Base-by-base conservation (phyloP, 225 moss, liverwort and hornwort genomes). In the Pleurozium schreberi region DNA sequence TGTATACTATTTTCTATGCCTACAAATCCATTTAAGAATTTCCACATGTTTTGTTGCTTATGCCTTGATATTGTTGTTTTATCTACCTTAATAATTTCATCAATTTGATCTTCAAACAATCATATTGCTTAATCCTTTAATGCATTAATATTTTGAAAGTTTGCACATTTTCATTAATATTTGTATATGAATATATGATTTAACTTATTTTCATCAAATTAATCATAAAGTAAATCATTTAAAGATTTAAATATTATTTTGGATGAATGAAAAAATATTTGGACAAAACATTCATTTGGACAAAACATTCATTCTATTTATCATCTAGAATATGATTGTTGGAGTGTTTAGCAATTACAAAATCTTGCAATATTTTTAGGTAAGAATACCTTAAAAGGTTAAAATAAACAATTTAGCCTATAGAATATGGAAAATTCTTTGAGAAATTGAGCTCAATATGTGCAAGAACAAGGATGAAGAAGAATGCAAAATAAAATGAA, bases 21-120 rank as follows among this genome's bases (percentile, higher is more conserved):
- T 69, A 3, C 40, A 23, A 18, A n/a, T 8, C 68, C 0, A 20
- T 11, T 40, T 40, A 14, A 25, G 8, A 69, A 0, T 25, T 69
- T 8, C 22, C 7, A 40, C 1, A 40, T 40, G 3, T 23, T 8
- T 40, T 68, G n/a, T 69, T n/a, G 4, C 23, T 40, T 25, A 8
- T 4, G 3, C 69, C 14, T 40, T 0, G 0, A 8, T 23, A 14
- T 4, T 1, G 2, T 8, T 40, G 23, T 12, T 12, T 25, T 13
- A 40, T 1, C 8, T 14, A 40, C 14, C 8, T 69, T 7, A 69
- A 69, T 7, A 69, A 69, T 40, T 69, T 69, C 14, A 69, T 40
- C 23, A 69, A 40, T 69, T 40, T 69, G 1, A 5, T 40, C 40
- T 69, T 40, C 7, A 23, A 40, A 40, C 13, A 40, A 40, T 23